Conservation (phyloP, 495 filamentous ascomycete species). For the Trichocladium antarcticum region DNA sequence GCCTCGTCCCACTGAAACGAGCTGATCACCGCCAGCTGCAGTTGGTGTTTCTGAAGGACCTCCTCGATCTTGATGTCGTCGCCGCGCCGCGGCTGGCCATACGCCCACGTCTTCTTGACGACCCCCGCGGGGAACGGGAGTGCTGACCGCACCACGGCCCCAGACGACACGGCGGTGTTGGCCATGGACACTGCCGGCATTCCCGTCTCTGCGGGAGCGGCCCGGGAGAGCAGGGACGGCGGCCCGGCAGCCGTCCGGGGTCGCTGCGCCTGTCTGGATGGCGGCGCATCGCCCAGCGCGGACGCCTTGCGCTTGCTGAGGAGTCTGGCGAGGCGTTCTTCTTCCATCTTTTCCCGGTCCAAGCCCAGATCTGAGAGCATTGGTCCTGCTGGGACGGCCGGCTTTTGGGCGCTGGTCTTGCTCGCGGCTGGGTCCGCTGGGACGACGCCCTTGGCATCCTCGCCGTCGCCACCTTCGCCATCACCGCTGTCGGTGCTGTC, state of each 20-base stretch:
- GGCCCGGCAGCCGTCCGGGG: slow-evolving; percentile 9
- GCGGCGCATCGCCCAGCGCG: slow-evolving; percentile 11
- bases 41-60: slow-evolving; percentile 58
- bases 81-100: slow-evolving; percentile 40
- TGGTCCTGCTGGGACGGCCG: too few species aligned
- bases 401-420: too few species aligned
- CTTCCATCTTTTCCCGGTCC: slow-evolving; percentile 75
- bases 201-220: background rate
- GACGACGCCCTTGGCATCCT: too few species aligned
- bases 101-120: slow-evolving; percentile 74
- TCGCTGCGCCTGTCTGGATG: slow-evolving; percentile 18
- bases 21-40: slow-evolving; percentile 70
- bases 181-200: too few species aligned
- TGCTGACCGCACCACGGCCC: background rate
- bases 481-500: slow-evolving; percentile 9
- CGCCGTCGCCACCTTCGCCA: background rate
- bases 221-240: background rate
- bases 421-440: too few species aligned
- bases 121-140: slow-evolving; percentile 58
- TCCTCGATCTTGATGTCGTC: slow-evolving; percentile 89
- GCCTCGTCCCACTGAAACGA: slow-evolving; percentile 73
- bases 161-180: background rate
- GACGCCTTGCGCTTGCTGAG: slow-evolving; percentile 49
- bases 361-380: slow-evolving; percentile 33
- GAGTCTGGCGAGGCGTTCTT: slow-evolving; percentile 65